These are phyloP conservation scores for Escovopsis sp. DNA, from an alignment of 2,329 filamentous ascomycete species.

Conservation along the genomic window DNA sequence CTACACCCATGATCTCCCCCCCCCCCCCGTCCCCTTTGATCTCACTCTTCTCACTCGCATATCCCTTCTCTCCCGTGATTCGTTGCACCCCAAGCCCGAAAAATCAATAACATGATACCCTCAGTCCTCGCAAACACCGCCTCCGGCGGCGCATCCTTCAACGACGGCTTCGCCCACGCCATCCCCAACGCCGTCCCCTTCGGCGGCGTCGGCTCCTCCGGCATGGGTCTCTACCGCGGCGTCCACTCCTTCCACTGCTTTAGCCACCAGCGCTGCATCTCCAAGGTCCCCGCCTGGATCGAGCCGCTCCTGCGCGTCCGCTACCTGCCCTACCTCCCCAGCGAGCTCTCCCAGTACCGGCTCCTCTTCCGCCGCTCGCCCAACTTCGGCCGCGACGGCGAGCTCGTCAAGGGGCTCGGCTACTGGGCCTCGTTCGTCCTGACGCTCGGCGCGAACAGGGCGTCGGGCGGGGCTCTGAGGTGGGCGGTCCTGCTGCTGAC, in stretches of 20 bases:
- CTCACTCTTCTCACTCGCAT: not conserved
- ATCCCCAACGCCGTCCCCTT: slow-evolving; percentile 27
- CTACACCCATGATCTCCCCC: no score
- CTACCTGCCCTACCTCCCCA: slow-evolving; percentile 45
- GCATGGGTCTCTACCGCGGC: slow-evolving; percentile 33
- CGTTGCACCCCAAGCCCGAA: not conserved
- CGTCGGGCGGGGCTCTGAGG: slow-evolving; percentile 34
- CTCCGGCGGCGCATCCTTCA: slow-evolving; percentile 36
- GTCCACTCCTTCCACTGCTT: slow-evolving; percentile 30
- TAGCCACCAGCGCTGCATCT: slow-evolving; percentile 23
- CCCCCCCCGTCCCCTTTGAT: no score
- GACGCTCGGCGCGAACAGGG: slow-evolving; percentile 33
- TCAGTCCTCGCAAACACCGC: slow-evolving; percentile 23
- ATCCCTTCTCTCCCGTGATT: not conserved
- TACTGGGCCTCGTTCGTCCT: slow-evolving; percentile 40
- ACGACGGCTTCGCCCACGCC: slow-evolving; percentile 31
- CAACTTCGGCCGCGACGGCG: slow-evolving; percentile 47
- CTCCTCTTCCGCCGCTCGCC: slow-evolving; percentile 30
- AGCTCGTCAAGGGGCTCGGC: slow-evolving; percentile 30
- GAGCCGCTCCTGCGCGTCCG: slow-evolving; percentile 45
- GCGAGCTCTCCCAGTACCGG: slow-evolving; percentile 28
- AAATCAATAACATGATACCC: slow-evolving; percentile 3
- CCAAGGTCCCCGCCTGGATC: slow-evolving; percentile 21
- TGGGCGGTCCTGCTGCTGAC: slow-evolving; percentile 31
- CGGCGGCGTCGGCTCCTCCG: slow-evolving; percentile 34